phyloP scores from a whole-genome alignment of 176 grass and related monocot species.

The Pharus latifolius region DNA sequence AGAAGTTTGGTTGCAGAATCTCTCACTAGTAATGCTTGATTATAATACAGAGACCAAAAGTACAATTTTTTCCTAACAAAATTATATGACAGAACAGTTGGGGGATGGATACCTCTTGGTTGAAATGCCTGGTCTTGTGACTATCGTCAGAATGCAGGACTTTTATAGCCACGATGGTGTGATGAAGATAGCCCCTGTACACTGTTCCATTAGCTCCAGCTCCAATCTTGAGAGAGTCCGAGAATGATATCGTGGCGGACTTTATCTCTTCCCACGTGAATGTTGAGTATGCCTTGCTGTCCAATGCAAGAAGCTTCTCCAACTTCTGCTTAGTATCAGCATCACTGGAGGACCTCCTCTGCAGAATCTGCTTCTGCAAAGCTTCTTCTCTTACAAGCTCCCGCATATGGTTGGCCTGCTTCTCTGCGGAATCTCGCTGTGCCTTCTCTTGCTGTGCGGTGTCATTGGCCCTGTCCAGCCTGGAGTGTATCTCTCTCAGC shows the following conservation, averaged over 20 bases:
- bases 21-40: no score
- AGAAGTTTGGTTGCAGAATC: no score
- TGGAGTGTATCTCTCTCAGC: slow-evolving; percentile 2
- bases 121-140: slow-evolving; percentile 22
- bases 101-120: slow-evolving; percentile 44
- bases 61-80: not conserved
- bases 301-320: no score
- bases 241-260: slow-evolving; percentile 37
- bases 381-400: not conserved
- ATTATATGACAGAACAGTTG: not conserved
- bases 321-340: not conserved
- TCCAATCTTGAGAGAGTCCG: slow-evolving; percentile 24
- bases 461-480: slow-evolving; percentile 9
- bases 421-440: slow-evolving; percentile 6
- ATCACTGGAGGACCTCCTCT: not conserved
- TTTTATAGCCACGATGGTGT: slow-evolving; percentile 31
- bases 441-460: not conserved
- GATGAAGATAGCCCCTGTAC: slow-evolving; percentile 37
- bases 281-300: not conserved
- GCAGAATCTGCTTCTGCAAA: not conserved
- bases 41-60: not conserved
- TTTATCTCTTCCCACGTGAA: slow-evolving; percentile 44
- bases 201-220: slow-evolving; percentile 36
- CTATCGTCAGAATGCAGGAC: slow-evolving; percentile 29
- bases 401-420: not conserved